phyloP scores from a whole-genome alignment of 768 basidiomycete species.

The Pulveroboletus sp. region DNA sequence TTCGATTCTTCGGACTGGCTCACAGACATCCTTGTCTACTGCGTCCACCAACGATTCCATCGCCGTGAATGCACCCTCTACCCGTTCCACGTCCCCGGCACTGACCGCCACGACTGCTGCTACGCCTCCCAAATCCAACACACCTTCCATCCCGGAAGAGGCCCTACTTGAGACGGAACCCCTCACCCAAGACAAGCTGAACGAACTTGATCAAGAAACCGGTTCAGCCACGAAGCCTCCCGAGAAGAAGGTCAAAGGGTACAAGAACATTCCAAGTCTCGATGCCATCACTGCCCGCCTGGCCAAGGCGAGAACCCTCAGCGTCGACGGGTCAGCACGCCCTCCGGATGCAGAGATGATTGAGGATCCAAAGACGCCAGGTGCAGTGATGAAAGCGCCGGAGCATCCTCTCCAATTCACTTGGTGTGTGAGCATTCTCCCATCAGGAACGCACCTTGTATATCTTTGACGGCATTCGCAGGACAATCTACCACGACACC shows the following conservation, averaged over 20 bases:
- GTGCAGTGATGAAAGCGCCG: conserved; percentile 60
- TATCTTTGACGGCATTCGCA: conserved; percentile 27
- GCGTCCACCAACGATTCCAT: conserved; percentile 55
- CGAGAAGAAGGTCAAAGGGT: conserved; percentile 53
- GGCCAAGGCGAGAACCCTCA: conserved; percentile 65
- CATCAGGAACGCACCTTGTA: not conserved
- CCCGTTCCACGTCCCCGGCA: conserved; percentile 66
- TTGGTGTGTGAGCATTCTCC: conserved; percentile 49
- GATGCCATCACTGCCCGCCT: conserved; percentile 83
- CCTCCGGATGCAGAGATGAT: conserved; percentile 78
- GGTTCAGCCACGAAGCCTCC: conserved; percentile 21
- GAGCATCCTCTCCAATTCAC: conserved; percentile 84
- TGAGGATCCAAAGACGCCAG: conserved; percentile 82
- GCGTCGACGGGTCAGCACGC: conserved; percentile 55
- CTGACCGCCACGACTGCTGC: conserved; percentile 44
- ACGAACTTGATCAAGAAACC: conserved; percentile 60
- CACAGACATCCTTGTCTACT: conserved; percentile 51
- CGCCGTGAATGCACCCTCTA: conserved; percentile 63
- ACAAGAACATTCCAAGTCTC: conserved; percentile 85
- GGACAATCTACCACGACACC: conserved; percentile 90
- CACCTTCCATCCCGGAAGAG: conserved; percentile 38
- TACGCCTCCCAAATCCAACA: conserved; percentile 41
- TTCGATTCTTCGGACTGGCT: conserved; percentile 62
- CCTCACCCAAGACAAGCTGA: conserved; percentile 64
- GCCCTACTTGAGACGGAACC: conserved; percentile 36